Conservation (phyloP, 129 eudicot genomes). For the Escallonia rubra region DNA sequence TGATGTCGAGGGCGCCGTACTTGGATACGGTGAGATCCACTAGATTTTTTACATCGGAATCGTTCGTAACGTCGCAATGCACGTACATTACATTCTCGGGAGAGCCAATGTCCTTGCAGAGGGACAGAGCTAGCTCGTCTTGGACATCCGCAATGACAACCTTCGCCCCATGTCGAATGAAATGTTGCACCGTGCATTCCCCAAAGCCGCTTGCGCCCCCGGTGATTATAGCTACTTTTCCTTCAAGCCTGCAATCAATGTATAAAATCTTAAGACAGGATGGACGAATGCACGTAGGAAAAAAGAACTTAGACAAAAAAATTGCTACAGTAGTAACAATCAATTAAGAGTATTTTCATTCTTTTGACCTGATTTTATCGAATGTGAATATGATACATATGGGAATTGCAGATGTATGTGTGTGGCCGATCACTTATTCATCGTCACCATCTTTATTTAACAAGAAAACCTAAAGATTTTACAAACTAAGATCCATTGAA, state of each 20-base stretch:
- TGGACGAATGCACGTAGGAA: too few species aligned
- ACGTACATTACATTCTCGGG: constrained; percentile 27
- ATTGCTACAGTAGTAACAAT: too few species aligned
- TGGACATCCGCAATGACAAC: constrained; percentile 72
- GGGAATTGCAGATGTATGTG: too few species aligned
- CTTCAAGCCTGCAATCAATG: constrained; percentile 43
- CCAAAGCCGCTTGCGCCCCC: constrained; percentile 92
- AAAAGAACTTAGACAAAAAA: too few species aligned
- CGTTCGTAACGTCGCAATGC: constrained; percentile 57
- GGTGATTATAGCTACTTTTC: constrained; percentile 78
- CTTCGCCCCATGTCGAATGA: constrained; percentile 52
- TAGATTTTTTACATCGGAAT: constrained; percentile 32
- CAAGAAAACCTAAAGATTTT: too few species aligned
- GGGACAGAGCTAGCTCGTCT: constrained; percentile 41
- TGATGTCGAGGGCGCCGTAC: constrained; percentile 58
- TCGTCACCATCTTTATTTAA: too few species aligned
- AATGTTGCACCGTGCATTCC: constrained; percentile 53
- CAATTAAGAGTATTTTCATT: too few species aligned
- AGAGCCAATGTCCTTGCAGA: constrained; percentile 27
- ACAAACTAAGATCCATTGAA: too few species aligned
- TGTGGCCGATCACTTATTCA: too few species aligned
- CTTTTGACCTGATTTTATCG: too few species aligned
- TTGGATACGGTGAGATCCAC: constrained; percentile 43
- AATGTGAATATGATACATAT: too few species aligned
- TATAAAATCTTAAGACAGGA: too few species aligned